Percentiles rank a stretch among this genome's conserved stretches.
Conservation (phyloP, 768 basidiomycete species). For the Mrakia blollopis region DNA sequence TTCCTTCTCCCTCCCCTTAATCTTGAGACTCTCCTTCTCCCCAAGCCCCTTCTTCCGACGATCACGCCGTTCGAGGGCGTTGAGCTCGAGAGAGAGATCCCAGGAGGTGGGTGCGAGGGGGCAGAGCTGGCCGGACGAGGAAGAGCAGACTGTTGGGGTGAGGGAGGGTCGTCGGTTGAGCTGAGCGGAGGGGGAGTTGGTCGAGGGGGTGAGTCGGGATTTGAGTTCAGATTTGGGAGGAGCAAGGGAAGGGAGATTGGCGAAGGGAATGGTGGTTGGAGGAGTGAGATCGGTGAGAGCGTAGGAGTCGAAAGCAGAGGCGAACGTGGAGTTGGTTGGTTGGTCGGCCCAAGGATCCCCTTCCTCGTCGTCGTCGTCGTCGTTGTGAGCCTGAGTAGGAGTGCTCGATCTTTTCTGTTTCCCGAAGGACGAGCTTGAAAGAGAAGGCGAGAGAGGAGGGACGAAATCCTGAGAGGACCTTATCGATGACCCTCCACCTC, state of each 20-base stretch:
- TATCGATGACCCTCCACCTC: not conserved
- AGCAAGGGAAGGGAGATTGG: not conserved
- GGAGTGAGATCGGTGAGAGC: constrained; percentile 11
- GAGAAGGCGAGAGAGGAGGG: not conserved
- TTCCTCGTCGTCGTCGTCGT: not conserved
- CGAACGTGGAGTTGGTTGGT: too few species aligned
- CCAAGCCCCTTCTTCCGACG: constrained; percentile 2
- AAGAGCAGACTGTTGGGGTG: constrained; percentile 10
- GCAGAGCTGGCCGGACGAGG: not conserved
- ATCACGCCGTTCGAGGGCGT: constrained; percentile 18
- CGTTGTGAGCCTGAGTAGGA: not conserved
- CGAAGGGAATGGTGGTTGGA: not conserved
- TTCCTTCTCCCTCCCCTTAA: constrained; percentile 37
- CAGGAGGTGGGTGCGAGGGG: constrained; percentile 15
- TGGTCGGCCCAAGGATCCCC: not conserved
- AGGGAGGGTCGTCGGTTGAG: not conserved
- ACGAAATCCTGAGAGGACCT: not conserved
- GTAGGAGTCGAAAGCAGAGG: not conserved
- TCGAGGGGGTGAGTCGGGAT: not conserved
- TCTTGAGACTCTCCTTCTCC: constrained; percentile 35
- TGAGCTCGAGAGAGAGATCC: constrained; percentile 27
- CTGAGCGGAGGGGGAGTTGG: not conserved
- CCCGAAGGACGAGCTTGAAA: not conserved
- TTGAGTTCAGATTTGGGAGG: not conserved
- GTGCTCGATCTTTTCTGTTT: not conserved